Evolutionary conservation across 306 rosid species (phyloP), one percentile per base, ranked within the genome.

Genomic region (Fragaria ananassa): DNA sequence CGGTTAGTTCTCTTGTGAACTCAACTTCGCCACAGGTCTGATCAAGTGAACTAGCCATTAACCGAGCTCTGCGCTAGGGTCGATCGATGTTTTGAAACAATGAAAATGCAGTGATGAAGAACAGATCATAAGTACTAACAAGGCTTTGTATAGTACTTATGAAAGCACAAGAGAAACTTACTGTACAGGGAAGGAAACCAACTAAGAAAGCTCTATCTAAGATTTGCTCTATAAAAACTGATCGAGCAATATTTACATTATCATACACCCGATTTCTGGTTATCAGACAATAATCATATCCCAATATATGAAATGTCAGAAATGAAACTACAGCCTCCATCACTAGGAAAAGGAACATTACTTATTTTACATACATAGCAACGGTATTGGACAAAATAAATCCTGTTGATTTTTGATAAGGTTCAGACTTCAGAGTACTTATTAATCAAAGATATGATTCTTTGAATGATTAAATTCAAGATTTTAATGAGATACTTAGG

Each of bases 1-100:
- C 93, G 4, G 92, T 86, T 8, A 87, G 87, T 66, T 92, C 95
- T 61, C 84, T 86, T 0, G 97, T 80, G 73, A 92, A 95, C 71
- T 90, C 93, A 29, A 87, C 13, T 39, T 14, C 46, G 14, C 54
- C 81, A 21, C 75, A 82, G 1, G 63, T 53, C 60, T 53, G 60
- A 21, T 53, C n/a, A 1, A 19, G 15, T n/a, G 63, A 57, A 39
- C 44, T 39, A 57, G 63, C 63, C 63, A 57, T 57, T 19, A 18
- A 53, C n/a, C 58, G 23, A 56, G 62, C 31, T 56, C 29, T 56
- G 27, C 29, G 31, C 14, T 57, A 3, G 4, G 8, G 4, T 56
- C 6, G 9, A 4, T 57, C 6, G 9, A 12, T 21, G 63, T 21
- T 56, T 45, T 19, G 60, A 19, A 57, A 57, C 5, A 10, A 23